Conservation (phyloP, 192 early-diverging fungal genomes). For the Pecoramyces ruminantium region DNA sequence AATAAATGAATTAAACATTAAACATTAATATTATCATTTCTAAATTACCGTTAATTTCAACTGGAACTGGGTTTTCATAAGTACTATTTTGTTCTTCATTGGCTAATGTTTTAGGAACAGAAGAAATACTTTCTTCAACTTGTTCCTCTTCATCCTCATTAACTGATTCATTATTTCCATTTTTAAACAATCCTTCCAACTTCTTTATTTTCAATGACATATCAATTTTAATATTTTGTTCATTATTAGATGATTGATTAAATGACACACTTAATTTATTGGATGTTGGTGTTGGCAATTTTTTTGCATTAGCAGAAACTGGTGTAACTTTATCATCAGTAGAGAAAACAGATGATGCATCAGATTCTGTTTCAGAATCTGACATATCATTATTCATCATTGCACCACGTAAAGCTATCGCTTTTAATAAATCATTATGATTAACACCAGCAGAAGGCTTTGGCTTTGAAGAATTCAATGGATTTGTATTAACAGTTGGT, state of each 20-base stretch:
- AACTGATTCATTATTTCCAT: not conserved
- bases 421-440: conserved; percentile 8
- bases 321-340: not conserved
- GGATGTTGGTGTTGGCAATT: not conserved
- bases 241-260: not conserved
- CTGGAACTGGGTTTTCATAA: not conserved
- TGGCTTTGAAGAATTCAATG: not conserved
- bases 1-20: no score
- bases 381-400: conserved; percentile 9
- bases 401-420: conserved; percentile 4
- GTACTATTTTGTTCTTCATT: no score
- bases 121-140: not conserved
- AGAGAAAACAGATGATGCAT: not conserved
- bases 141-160: not conserved
- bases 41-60: no score
- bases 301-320: not conserved
- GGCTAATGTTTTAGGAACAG: no score
- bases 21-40: no score
- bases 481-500: conserved; percentile 1
- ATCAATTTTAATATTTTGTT: not conserved
- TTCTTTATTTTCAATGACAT: not conserved
- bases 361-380: not conserved
- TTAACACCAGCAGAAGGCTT: conserved; percentile 17
- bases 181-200: not conserved
- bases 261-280: not conserved